These are phyloP conservation scores for Scytalidium lignicola DNA, from an alignment of 2,329 filamentous ascomycete genomes.

Conservation along the genomic window DNA sequence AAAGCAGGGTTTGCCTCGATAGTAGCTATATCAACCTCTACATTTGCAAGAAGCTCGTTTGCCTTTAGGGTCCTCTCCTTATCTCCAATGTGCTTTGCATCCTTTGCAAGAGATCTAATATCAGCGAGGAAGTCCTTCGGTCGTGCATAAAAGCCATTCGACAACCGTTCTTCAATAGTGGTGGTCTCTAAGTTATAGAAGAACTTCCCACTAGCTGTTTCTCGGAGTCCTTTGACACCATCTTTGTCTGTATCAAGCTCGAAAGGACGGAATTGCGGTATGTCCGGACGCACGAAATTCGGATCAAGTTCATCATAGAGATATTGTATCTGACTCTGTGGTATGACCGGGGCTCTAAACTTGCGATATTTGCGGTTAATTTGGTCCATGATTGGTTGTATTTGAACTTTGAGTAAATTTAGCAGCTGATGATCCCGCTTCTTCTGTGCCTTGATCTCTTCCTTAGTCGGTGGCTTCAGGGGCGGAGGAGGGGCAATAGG, in stretches of 20 bases:
- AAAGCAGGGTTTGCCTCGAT: constrained; percentile 65
- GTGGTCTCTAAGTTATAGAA: constrained; percentile 93
- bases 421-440: constrained; percentile 78
- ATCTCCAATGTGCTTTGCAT: constrained; percentile 78
- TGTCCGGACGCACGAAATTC: constrained; percentile 51
- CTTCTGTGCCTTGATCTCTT: constrained; percentile 74
- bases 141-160: constrained; percentile 92
- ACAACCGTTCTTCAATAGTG: constrained; percentile 91
- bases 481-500: constrained; percentile 69
- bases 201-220: constrained; percentile 74
- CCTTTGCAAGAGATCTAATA: constrained; percentile 77
- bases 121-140: constrained; percentile 87
- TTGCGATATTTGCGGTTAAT: constrained; percentile 86
- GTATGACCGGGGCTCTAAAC: constrained; percentile 76
- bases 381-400: constrained; percentile 96
- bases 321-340: constrained; percentile 69
- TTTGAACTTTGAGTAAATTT: constrained; percentile 79
- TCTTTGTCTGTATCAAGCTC: constrained; percentile 76
- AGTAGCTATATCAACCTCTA: constrained; percentile 83
- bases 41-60: constrained; percentile 87
- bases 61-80: constrained; percentile 78
- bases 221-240: constrained; percentile 69
- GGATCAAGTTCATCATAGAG: constrained; percentile 81
- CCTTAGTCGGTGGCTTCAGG: constrained; percentile 64
- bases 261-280: constrained; percentile 63